Conservation (phyloP, 2,329 filamentous ascomycete species). For the Tolypocladium ophioglossoides region DNA sequence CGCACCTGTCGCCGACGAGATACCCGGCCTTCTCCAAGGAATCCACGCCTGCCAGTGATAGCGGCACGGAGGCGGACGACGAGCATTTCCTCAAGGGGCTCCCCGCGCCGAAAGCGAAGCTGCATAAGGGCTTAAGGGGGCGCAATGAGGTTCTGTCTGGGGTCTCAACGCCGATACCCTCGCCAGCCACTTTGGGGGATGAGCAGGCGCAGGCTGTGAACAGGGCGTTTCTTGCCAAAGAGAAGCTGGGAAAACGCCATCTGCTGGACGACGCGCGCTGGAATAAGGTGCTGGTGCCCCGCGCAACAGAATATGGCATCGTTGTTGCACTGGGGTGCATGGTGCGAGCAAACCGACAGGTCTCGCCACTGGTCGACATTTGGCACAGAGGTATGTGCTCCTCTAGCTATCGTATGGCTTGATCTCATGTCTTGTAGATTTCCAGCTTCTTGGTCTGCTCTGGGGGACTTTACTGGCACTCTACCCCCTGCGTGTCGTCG, state of each 20-base stretch:
- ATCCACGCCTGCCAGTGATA: constrained; percentile 64
- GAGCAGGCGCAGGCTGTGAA: constrained; percentile 17
- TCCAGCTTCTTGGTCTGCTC: constrained; percentile 25
- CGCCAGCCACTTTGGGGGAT: constrained; percentile 35
- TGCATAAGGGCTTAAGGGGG: constrained; percentile 69
- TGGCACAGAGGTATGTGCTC: constrained; percentile 38
- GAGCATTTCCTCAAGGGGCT: constrained; percentile 80
- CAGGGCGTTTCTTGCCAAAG: constrained; percentile 8
- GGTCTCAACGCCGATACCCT: constrained; percentile 43
- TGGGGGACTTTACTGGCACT: constrained; percentile 31
- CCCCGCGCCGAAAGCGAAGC: constrained; percentile 62
- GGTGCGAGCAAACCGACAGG: constrained; percentile 34
- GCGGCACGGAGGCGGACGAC: constrained; percentile 90
- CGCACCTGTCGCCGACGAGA: constrained; percentile 12
- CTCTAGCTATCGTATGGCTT: neutral
- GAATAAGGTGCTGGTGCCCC: constrained; percentile 40
- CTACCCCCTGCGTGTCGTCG: constrained; percentile 51
- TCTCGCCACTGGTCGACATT: constrained; percentile 30
- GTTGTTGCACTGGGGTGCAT: constrained; percentile 37
- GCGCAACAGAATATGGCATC: constrained; percentile 41
- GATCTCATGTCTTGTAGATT: constrained; percentile 23
- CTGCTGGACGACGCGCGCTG: constrained; percentile 24
- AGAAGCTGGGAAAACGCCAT: constrained; percentile 8
- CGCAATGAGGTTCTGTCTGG: constrained; percentile 43
- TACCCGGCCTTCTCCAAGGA: constrained; percentile 32